Evolutionary conservation across 2,329 filamentous ascomycete genomes (phyloP).

Genomic region (Aspergillus piperis): DNA sequence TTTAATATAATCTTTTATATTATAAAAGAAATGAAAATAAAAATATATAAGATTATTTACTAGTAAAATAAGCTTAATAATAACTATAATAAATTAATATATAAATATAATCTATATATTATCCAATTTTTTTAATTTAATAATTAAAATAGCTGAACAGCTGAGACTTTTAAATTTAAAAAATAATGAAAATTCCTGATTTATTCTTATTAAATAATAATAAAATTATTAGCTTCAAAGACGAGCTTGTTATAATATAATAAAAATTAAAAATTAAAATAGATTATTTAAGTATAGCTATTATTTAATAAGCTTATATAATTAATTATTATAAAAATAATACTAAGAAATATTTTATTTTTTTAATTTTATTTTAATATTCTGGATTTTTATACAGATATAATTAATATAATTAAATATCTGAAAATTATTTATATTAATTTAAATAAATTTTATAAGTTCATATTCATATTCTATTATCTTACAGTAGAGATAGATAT

Average conservation of each 20-base stretch:
- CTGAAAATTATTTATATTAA: background rate
- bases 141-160: too few species aligned
- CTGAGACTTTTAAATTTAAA: background rate
- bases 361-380: background rate
- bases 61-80: too few species aligned
- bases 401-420: background rate
- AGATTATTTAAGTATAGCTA: background rate
- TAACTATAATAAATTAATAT: too few species aligned
- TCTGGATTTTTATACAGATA: background rate
- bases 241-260: background rate
- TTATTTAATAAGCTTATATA: constrained; percentile 3
- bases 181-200: background rate
- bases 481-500: background rate
- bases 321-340: background rate
- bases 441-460: background rate
- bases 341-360: background rate
- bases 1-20: too few species aligned
- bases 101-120: too few species aligned
- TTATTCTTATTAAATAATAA: background rate
- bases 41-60: too few species aligned
- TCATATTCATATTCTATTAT: background rate
- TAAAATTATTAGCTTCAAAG: background rate
- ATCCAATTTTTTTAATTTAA: too few species aligned
- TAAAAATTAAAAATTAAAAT: background rate
- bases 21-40: too few species aligned